Evolutionary conservation across 2,329 filamentous ascomycete genomes (phyloP).

Genomic region (Phyllosticta citribraziliensis): DNA sequence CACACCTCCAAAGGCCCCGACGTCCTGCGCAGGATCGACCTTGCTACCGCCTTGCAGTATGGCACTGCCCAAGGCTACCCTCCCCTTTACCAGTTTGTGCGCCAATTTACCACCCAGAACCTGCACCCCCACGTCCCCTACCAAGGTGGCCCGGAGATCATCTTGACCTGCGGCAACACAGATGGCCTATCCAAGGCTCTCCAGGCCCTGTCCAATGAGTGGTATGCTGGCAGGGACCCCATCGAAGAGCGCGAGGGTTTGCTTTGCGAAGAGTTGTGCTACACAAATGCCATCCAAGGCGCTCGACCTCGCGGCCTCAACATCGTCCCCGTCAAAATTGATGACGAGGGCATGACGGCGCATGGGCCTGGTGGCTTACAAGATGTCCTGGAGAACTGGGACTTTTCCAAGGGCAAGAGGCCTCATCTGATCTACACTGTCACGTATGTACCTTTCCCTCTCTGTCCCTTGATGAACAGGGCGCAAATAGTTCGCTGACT

Average conservation of each 20-base stretch:
- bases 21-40: constrained; percentile 61
- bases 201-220: constrained; percentile 65
- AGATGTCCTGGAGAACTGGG: constrained; percentile 76
- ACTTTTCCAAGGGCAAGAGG: constrained; percentile 59
- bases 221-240: constrained; percentile 59
- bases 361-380: constrained; percentile 62
- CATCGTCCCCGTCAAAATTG: constrained; percentile 63
- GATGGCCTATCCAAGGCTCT: constrained; percentile 76
- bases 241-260: constrained; percentile 63
- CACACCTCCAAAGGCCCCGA: constrained; percentile 53
- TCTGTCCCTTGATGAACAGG: background rate
- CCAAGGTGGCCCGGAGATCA: constrained; percentile 61
- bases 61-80: constrained; percentile 74
- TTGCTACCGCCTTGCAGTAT: constrained; percentile 78
- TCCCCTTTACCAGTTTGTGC: constrained; percentile 65
- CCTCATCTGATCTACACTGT: constrained; percentile 86
- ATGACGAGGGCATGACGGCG: constrained; percentile 69
- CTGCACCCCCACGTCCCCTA: constrained; percentile 79
- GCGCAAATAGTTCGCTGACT: background rate
- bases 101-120: constrained; percentile 65
- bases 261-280: constrained; percentile 71
- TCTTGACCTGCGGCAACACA: constrained; percentile 72
- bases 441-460: constrained; percentile 51
- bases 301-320: constrained; percentile 60
- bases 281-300: constrained; percentile 65